phyloP scores from a whole-genome alignment of 2,329 filamentous ascomycete species.

The Aspergillus sp. region DNA sequence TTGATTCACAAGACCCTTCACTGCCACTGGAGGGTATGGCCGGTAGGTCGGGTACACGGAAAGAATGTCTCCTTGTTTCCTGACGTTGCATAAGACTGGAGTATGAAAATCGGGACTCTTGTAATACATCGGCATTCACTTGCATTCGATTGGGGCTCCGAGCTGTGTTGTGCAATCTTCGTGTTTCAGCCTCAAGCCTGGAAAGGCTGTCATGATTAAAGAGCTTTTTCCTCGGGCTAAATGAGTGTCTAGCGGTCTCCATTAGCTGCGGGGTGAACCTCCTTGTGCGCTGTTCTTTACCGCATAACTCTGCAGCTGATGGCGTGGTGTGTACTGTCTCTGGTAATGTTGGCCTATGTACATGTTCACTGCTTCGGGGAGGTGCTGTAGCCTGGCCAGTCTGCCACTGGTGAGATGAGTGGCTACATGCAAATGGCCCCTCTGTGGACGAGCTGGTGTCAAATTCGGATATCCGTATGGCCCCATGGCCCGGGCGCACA shows the following conservation, averaged over 20 bases:
- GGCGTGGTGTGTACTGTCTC: background rate
- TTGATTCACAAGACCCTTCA: constrained; percentile 45
- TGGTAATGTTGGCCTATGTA: background rate
- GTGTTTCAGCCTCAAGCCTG: background rate
- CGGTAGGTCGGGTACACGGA: constrained; percentile 61
- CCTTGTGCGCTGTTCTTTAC: constrained; percentile 15
- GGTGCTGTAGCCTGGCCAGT: background rate
- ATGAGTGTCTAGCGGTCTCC: constrained; percentile 33
- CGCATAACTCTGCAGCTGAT: background rate
- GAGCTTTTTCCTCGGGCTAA: constrained; percentile 26
- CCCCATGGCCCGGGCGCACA: background rate
- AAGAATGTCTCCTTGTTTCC: constrained; percentile 53
- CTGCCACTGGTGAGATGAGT: background rate
- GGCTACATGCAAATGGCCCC: constrained; percentile 11
- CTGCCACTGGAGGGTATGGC: constrained; percentile 63
- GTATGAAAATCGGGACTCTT: constrained; percentile 48
- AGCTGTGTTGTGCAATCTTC: constrained; percentile 1
- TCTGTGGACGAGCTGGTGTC: background rate
- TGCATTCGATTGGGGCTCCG: background rate
- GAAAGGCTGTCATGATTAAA: constrained; percentile 34
- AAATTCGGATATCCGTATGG: background rate
- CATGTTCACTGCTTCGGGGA: background rate
- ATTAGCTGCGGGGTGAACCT: constrained; percentile 34
- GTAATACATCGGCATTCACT: background rate
- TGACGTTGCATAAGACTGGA: constrained; percentile 41